phyloP scores from a whole-genome alignment of 345 rosid species.

The Syzygium jambos region DNA sequence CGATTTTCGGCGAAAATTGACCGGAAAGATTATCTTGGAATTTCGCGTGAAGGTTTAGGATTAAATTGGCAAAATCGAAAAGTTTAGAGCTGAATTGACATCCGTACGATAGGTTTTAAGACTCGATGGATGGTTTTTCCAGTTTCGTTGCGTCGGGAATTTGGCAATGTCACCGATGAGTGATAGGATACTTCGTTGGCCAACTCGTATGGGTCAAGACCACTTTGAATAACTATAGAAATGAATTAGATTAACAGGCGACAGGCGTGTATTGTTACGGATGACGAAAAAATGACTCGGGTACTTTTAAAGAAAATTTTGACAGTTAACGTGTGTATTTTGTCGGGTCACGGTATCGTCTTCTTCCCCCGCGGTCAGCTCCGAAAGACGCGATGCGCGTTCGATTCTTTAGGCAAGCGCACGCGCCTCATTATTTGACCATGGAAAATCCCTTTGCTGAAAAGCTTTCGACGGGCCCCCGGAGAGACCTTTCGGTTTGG shows the following conservation, averaged over 20 bases:
- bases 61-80: neutral
- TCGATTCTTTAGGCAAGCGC: neutral
- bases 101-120: neutral
- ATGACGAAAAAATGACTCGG: neutral
- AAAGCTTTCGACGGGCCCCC: neutral
- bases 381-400: neutral
- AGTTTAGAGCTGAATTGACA: neutral
- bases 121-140: neutral
- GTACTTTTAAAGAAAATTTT: neutral
- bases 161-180: neutral
- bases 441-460: neutral
- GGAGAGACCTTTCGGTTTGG: neutral
- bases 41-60: fast-evolving
- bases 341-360: too few species aligned
- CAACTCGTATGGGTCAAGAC: neutral
- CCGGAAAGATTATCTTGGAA: fast-evolving
- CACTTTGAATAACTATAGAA: neutral
- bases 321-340: too few species aligned
- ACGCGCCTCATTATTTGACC: neutral
- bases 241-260: neutral
- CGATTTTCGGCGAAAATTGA: fast-evolving
- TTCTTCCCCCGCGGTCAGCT: too few species aligned
- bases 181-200: neutral
- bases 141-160: neutral
- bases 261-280: neutral